Evolutionary conservation across 2,329 filamentous ascomycete genomes (phyloP), one percentile per base, ranked within the genome.

Genomic region (Monilinia aucupariae): DNA sequence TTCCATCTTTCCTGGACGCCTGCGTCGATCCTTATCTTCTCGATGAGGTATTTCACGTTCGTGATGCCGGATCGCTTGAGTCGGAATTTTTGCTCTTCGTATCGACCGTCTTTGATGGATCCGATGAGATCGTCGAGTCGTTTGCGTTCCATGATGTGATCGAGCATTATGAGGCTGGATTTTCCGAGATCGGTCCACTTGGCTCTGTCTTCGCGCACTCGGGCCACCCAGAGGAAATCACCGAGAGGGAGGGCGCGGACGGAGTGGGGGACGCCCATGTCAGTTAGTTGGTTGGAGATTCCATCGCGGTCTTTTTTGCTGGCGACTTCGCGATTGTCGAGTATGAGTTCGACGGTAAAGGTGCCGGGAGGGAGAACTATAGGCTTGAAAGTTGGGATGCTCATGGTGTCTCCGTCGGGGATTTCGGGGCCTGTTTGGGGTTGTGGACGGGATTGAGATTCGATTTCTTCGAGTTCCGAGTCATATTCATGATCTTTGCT

Each of bases 1-100:
- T 85, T 83, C 69, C 87, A 87, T 65, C 81, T 83, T 30, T 79
- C 76, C 43, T 78, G 78, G 48, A 78, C 73, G 9, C 82, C 79
- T 0, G 81, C 71, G 50, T 86, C 81, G 71, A 91, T 80, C 13
- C 81, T 73, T 64, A 88, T 87, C 68, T 92, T 86, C 72, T 94
- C 90, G 62, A 94, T 82, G 30, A 94, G 80, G 71, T 93, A 94
- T 45, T 91, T 81, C 17, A 92, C 87, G 69, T 92, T 89, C 64
- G 83, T 84, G n/a, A 91, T 79, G 0, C 90, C 90, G 0, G 85
- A 90, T 59, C 85, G 85, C 61, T 83, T 82, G 13, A 93, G 80
- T 1, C 90, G 86, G 72, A 92, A 93, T 72, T 94, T 93, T 72
- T 94, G 90, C 73, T 94, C 90, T 68, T 88, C 87, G 69, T 92